Evolutionary conservation across 1,139 yeast species (phyloP).

Genomic region (Candida dubliniensis): DNA sequence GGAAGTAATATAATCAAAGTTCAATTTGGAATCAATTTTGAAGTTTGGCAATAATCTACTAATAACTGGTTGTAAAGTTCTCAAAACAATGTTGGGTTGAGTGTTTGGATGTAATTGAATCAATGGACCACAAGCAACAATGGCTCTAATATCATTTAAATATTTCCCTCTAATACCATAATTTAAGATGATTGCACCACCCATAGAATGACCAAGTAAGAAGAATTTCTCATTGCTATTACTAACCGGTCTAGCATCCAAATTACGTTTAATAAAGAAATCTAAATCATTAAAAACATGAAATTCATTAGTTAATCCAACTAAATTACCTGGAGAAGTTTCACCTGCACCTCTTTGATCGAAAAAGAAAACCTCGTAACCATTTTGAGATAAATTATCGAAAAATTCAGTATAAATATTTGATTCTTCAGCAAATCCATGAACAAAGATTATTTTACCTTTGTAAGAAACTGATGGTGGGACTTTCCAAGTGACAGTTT

Average conservation of each 20-base stretch:
- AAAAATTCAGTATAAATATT: slow-evolving; percentile 55
- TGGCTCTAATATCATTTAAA: slow-evolving; percentile 53
- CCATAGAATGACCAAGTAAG: slow-evolving; percentile 92
- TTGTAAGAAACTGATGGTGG: slow-evolving; percentile 36
- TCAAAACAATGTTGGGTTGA: slow-evolving; percentile 52
- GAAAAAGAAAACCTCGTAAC: slow-evolving; percentile 74
- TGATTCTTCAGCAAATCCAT: slow-evolving; percentile 78
- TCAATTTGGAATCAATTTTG: slow-evolving; percentile 57
- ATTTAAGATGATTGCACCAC: slow-evolving; percentile 79
- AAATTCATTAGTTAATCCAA: slow-evolving; percentile 68
- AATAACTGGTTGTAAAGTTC: slow-evolving; percentile 46
- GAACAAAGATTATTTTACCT: slow-evolving; percentile 66
- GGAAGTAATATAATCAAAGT: slow-evolving; percentile 55
- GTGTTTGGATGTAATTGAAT: slow-evolving; percentile 59
- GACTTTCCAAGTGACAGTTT: slow-evolving; percentile 42
- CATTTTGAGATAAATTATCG: slow-evolving; percentile 56
- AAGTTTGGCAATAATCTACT: slow-evolving; percentile 52
- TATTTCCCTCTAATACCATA: slow-evolving; percentile 70
- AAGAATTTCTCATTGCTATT: slow-evolving; percentile 45
- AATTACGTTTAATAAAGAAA: slow-evolving; percentile 48
- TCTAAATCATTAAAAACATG: slow-evolving; percentile 71
- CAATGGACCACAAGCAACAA: slow-evolving; percentile 68
- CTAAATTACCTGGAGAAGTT: slow-evolving; percentile 58
- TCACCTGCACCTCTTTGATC: slow-evolving; percentile 91
- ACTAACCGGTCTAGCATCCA: slow-evolving; percentile 20